Percentiles rank a stretch among this genome's conserved stretches.
These are phyloP conservation scores for Zanthoxylum bungeanum DNA, from an alignment of 345 rosid genomes.

Conservation along the genomic window DNA sequence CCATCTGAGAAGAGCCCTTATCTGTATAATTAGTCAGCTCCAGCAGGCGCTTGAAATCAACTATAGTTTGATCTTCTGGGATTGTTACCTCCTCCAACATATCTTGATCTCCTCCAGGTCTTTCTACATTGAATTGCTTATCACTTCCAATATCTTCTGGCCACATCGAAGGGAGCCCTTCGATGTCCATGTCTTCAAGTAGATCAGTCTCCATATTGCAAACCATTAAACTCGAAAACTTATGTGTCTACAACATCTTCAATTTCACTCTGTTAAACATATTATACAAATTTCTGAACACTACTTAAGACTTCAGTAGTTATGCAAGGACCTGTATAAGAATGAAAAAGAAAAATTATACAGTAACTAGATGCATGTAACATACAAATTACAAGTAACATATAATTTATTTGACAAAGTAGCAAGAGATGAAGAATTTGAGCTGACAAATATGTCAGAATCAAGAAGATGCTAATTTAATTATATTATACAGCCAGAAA, in stretches of 20 bases:
- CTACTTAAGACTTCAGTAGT: neutral
- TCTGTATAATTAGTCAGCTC: conserved; percentile 61
- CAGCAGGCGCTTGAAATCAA: conserved; percentile 61
- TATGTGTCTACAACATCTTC: conserved; percentile 8
- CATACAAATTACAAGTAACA: neutral
- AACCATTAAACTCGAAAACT: conserved; percentile 37
- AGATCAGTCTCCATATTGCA: conserved; percentile 60
- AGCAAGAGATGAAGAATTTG: neutral
- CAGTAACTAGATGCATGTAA: neutral
- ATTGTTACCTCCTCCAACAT: conserved; percentile 82
- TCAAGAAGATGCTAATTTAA: neutral
- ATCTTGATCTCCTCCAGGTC: conserved; percentile 73
- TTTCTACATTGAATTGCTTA: conserved; percentile 86
- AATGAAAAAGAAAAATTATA: neutral
- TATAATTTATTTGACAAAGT: neutral
- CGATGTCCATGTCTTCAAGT: conserved; percentile 78
- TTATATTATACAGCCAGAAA: neutral
- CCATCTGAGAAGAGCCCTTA: conserved; percentile 74
- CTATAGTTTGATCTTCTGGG: conserved; percentile 45
- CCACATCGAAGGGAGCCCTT: conserved; percentile 90
- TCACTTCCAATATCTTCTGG: conserved; percentile 76
- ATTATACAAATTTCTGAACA: neutral
- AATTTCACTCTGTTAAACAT: conserved; percentile 6
- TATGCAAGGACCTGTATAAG: neutral
- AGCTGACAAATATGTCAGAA: neutral